Base-by-base conservation (phyloP, 2,329 filamentous ascomycete genomes). In the Purpureocillium lavendulum region DNA sequence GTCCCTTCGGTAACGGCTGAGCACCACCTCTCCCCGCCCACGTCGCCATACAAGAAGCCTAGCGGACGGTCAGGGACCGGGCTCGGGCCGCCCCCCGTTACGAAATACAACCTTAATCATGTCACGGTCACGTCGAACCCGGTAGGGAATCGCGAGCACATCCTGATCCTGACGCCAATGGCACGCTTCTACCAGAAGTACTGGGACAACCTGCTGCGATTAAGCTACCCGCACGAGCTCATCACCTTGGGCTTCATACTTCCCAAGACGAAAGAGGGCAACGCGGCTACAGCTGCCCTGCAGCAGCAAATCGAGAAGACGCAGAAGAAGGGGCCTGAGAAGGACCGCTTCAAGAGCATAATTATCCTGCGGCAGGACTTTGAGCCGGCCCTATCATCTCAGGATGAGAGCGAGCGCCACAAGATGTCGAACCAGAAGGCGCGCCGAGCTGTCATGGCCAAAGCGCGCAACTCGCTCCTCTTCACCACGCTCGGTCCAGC, bases 231-330 rank as follows among this genome's bases (percentile, higher is more conserved):
- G 3, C 92, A 96, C 65, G 85, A 95, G 43, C 77, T 97, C 47
- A 94, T 98, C 56, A 94, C 87, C 1, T 72, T 98, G 21, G 92
- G 87, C 30, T 98, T 97, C 67, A 97, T 98, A 57, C 81, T 95
- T 21, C 92, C 92, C 38, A 94, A 94, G 67, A 94, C 82, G 35
- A 84, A 84, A 57, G 89, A 96, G 51, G 92, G 92, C 43, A 94
- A 97, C 61, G 71, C 80, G 21, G 92, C 92, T 3, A 92, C 88
- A 13, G 68, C 80, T 7, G 81, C 84, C 30, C 69, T 98, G 39
- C 89, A 98, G 64, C 81, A 82, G 41, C 83, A 87, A 49, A 86
- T 98, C 48, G 72, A 82, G 38, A 84, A 84, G 61, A 94, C 87
- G 0, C 92, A 98, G 59, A 82, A 83, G 44, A 60, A 57, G 4